These are phyloP conservation scores for Colletotrichum tofieldiae DNA, from an alignment of 2,329 filamentous ascomycete genomes.

Conservation along the genomic window DNA sequence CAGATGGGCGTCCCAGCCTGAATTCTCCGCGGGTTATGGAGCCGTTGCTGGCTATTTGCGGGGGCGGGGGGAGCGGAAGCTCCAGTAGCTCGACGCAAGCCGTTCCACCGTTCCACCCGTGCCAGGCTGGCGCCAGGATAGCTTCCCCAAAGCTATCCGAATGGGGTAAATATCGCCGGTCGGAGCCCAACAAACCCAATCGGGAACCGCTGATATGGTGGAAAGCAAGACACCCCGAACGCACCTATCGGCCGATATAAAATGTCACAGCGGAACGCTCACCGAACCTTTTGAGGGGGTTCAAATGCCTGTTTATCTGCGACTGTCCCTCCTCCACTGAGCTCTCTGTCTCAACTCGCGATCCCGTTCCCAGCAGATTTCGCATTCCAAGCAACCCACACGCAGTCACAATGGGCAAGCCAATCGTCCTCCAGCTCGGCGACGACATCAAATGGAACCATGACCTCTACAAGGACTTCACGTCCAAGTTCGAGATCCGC, in stretches of 20 bases:
- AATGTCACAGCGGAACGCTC: conserved; percentile 21
- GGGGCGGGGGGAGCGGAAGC: conserved; percentile 22
- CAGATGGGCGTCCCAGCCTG: conserved; percentile 15
- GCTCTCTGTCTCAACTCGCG: not conserved
- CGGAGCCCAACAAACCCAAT: conserved; percentile 33
- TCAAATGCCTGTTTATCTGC: not conserved
- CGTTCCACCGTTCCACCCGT: not conserved
- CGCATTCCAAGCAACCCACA: not conserved
- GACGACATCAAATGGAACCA: conserved; percentile 42
- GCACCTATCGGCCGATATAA: conserved; percentile 30
- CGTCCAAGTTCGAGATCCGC: conserved; percentile 36
- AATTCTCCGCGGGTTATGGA: conserved; percentile 21
- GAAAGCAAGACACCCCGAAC: conserved; percentile 22
- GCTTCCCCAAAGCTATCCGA: conserved; percentile 31
- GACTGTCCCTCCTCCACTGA: not conserved
- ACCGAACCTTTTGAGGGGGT: not conserved
- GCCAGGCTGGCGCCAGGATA: conserved; percentile 25
- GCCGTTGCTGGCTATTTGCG: conserved; percentile 27
- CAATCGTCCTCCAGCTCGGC: conserved; percentile 40
- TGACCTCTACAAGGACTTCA: conserved; percentile 41
- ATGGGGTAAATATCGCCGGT: conserved; percentile 38
- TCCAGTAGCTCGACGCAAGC: conserved; percentile 31
- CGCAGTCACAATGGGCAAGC: conserved; percentile 34
- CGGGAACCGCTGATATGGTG: conserved; percentile 4
- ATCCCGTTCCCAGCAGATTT: not conserved